Percentiles rank a stretch among this genome's conserved stretches.
Evolutionary conservation across 2,329 filamentous ascomycete species (phyloP).

Genomic region (Pseudocercospora vitis): DNA sequence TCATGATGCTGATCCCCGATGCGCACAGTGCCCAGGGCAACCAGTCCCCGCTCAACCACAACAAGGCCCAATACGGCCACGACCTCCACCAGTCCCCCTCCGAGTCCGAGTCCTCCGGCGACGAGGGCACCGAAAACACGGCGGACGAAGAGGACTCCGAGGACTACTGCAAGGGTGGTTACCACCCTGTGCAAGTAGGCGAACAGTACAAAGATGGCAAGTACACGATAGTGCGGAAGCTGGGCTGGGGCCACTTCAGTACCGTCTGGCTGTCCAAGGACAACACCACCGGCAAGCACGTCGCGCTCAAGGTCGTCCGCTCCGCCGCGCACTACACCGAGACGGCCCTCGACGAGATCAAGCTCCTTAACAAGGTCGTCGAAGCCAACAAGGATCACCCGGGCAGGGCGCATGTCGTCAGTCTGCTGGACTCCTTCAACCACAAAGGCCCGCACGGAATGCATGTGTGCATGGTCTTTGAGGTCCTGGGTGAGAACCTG

Average conservation of each 20-base stretch:
- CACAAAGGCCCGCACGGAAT: conserved; percentile 95
- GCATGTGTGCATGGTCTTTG: conserved; percentile 99
- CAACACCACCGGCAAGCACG: conserved; percentile 86
- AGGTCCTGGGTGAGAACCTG: conserved; percentile 93
- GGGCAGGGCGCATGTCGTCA: conserved; percentile 92
- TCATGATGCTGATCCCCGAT: conserved; percentile 30
- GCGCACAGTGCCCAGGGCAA: conserved; percentile 29
- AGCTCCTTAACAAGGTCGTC: conserved; percentile 94
- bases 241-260: conserved; percentile 99
- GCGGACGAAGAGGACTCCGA: conserved; percentile 98
- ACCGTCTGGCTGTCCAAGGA: conserved; percentile 86
- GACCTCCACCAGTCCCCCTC: conserved; percentile 72
- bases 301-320: conserved; percentile 95
- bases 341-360: conserved; percentile 98
- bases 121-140: conserved; percentile 81
- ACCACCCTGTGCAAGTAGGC: conserved; percentile 90
- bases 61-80: conserved; percentile 47
- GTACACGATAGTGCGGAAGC: conserved; percentile 93
- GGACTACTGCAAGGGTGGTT: conserved; percentile 98
- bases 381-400: conserved; percentile 93
- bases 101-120: conserved; percentile 60
- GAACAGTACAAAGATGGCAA: conserved; percentile 97
- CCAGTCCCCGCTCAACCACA: conserved; percentile 33
- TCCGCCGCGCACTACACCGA: conserved; percentile 98
- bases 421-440: conserved; percentile 92